Evolutionary conservation across 495 filamentous ascomycete species (phyloP).

Genomic region (Arthonia radiata): DNA sequence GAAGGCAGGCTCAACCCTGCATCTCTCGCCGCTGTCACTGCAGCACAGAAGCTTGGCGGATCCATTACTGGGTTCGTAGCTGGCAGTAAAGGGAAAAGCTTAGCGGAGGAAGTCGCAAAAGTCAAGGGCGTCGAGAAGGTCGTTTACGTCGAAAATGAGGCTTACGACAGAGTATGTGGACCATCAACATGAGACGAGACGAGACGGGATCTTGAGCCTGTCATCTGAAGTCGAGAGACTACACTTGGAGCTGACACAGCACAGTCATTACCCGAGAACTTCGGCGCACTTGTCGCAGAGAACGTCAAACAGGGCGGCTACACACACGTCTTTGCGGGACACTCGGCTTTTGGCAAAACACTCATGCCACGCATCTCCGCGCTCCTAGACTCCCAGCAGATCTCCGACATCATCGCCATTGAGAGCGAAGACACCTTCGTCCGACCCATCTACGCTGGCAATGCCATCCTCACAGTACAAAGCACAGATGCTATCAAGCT

Average conservation of each 20-base stretch:
- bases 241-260: too few species aligned
- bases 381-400: conserved; percentile 70
- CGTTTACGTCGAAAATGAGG: conserved; percentile 61
- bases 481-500: conserved; percentile 68
- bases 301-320: conserved; percentile 86
- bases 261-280: conserved; percentile 92
- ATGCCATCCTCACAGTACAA: conserved; percentile 92
- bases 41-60: conserved; percentile 68
- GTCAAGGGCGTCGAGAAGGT: conserved; percentile 78
- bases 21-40: conserved; percentile 67
- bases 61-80: conserved; percentile 70
- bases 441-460: conserved; percentile 90
- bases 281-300: conserved; percentile 71
- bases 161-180: conserved; percentile 60
- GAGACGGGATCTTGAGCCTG: too few species aligned
- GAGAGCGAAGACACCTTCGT: conserved; percentile 88
- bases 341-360: conserved; percentile 94
- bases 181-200: too few species aligned
- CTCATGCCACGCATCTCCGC: conserved; percentile 89
- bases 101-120: conserved; percentile 73
- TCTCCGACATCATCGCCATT: conserved; percentile 74
- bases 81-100: conserved; percentile 51
- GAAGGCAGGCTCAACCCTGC: conserved; percentile 65
- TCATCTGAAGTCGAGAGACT: too few species aligned
- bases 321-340: conserved; percentile 71